These are phyloP conservation scores for Nepenthes alata DNA, from an alignment of 179 eudicot species.

Conservation along the genomic window DNA sequence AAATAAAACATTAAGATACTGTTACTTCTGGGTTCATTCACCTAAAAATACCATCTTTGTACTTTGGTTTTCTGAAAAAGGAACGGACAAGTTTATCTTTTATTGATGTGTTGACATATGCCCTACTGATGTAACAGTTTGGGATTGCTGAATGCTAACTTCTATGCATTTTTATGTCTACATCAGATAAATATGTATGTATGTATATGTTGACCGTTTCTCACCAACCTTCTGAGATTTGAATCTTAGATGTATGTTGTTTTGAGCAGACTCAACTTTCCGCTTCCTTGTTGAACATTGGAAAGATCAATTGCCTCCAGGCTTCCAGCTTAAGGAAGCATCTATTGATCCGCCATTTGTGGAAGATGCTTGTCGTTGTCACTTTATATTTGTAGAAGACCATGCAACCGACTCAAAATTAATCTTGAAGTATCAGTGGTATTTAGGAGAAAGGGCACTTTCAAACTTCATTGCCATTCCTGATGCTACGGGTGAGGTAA, in stretches of 20 bases:
- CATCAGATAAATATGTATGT: too few species aligned
- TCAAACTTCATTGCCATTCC: slow-evolving; percentile 57
- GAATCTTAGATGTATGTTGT: slow-evolving; percentile 1
- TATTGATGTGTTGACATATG: too few species aligned
- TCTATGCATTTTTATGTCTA: too few species aligned
- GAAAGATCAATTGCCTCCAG: slow-evolving; percentile 78
- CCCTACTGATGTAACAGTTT: too few species aligned
- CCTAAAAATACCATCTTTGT: too few species aligned
- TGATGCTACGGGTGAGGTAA: slow-evolving; percentile 67
- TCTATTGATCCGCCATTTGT: slow-evolving; percentile 73
- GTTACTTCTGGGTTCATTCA: too few species aligned
- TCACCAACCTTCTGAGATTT: not conserved
- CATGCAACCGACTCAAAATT: slow-evolving; percentile 44
- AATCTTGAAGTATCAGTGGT: slow-evolving; percentile 84
- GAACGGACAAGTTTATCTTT: too few species aligned
- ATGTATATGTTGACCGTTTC: not conserved
- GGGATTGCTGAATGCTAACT: too few species aligned
- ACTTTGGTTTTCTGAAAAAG: too few species aligned
- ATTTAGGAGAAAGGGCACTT: slow-evolving; percentile 60
- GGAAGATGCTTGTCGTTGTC: slow-evolving; percentile 93
- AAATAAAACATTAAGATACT: too few species aligned
- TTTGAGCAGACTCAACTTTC: slow-evolving; percentile 70
- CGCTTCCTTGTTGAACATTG: slow-evolving; percentile 66
- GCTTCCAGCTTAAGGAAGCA: slow-evolving; percentile 68
- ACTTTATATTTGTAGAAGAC: slow-evolving; percentile 61